A percentile compares a stretch with the other conserved stretches of the same genome.
phyloP scores from a whole-genome alignment of 2,329 filamentous ascomycete genomes.

The Monosporascus sp. region DNA sequence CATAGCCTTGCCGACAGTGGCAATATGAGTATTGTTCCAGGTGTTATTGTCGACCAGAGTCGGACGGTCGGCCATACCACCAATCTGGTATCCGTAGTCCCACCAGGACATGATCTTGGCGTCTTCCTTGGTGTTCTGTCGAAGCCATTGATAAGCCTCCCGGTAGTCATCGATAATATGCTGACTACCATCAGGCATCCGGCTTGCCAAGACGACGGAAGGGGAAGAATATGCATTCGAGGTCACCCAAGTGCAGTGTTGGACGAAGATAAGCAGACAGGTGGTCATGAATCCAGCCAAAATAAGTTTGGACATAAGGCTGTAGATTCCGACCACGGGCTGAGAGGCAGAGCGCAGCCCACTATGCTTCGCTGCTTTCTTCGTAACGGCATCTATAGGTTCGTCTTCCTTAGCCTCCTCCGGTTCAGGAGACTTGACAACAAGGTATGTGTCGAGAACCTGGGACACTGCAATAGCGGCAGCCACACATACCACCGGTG shows the following conservation, averaged over 20 bases:
- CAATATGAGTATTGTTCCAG: conserved; percentile 99
- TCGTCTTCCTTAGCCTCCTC: conserved; percentile 40
- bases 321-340: conserved; percentile 80
- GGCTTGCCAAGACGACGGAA: conserved; percentile 90
- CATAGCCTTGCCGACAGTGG: conserved; percentile 98
- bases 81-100: conserved; percentile 99
- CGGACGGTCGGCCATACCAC: conserved; percentile 96
- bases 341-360: conserved; percentile 66
- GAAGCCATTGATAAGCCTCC: conserved; percentile 98
- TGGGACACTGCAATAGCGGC: conserved; percentile 84
- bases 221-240: conserved; percentile 98
- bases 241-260: conserved; percentile 98
- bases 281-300: conserved; percentile 67
- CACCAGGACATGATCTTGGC: conserved; percentile 99
- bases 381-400: conserved; percentile 46
- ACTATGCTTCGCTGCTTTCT: conserved; percentile 48
- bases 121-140: conserved; percentile 90
- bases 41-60: conserved; percentile 99
- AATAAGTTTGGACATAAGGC: conserved; percentile 69
- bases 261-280: conserved; percentile 88
- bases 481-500: conserved; percentile 91
- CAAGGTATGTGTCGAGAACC: conserved; percentile 82
- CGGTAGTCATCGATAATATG: conserved; percentile 99
- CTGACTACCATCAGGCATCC: conserved; percentile 87
- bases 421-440: conserved; percentile 55